A percentile compares a stretch with the other conserved stretches of the same genome.
Evolutionary conservation across 2,329 filamentous ascomycete species (phyloP).

Genomic region (Truncatella angustata): DNA sequence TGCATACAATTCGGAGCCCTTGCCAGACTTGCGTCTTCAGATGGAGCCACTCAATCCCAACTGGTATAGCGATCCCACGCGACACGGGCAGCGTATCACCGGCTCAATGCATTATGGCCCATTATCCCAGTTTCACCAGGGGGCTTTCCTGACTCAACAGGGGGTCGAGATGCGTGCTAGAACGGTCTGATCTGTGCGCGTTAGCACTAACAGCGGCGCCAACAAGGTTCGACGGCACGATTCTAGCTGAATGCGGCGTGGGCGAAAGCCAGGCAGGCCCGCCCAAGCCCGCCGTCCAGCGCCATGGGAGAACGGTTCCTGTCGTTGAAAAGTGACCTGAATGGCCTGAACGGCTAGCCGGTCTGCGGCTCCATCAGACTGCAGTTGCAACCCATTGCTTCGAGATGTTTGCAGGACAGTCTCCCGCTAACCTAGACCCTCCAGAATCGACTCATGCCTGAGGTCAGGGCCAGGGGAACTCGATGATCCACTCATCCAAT

Average conservation of each 20-base stretch:
- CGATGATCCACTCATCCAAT: not conserved
- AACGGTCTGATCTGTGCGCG: not conserved
- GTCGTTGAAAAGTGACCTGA: not conserved
- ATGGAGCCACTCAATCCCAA: not conserved
- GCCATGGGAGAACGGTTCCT: not conserved
- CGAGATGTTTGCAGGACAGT: not conserved
- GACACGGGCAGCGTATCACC: not conserved
- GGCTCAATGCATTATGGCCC: not conserved
- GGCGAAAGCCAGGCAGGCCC: not conserved
- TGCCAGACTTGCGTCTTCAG: not conserved
- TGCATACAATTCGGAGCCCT: not conserved
- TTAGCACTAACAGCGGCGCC: not conserved
- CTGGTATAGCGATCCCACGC: not conserved
- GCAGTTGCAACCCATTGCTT: not conserved
- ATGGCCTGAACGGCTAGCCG: not conserved
- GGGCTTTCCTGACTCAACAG: not conserved
- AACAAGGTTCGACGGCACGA: not conserved
- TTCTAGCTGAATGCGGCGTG: slow-evolving; percentile 2
- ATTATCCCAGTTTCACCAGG: not conserved
- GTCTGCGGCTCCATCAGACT: not conserved
- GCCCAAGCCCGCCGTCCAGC: not conserved
- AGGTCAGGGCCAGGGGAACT: too few species aligned
- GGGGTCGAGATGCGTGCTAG: not conserved
- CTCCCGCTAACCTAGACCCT: not conserved
- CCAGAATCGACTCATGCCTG: not conserved